Evolutionary conservation across 169 alveolate species (phyloP), one percentile per base, ranked within the genome.

Genomic region (Plasmodium coatneyi): DNA sequence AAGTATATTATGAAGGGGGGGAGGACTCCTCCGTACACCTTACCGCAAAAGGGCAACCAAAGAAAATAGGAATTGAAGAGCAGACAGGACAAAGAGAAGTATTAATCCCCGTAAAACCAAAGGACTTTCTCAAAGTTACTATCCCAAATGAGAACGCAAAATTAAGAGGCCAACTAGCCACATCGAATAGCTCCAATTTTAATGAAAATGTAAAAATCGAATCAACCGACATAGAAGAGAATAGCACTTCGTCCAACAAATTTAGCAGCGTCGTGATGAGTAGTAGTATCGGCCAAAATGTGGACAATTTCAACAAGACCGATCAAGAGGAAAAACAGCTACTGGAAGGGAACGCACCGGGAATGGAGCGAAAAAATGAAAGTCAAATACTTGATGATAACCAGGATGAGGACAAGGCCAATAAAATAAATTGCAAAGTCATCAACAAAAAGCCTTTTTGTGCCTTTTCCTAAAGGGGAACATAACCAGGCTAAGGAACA

Each of bases 351-450:
- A 49, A 25, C 2, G 28, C 60, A 43, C 86, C 56, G 30, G 93
- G 32, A 3, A 36, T 39, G 12, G 7, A 16, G 41, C 56, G 25
- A 30, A 10, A 54, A 7, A 76, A 76, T 14, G 84, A 74, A 74
- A 36, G 30, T 52, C 30, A 71, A 39, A 22, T 70, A 4, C 19
- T 36, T 54, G 49, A 74, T 19, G 79, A 86, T 30, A 86, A 46
- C 32, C 43, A 14, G 36, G 93, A 74, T 52, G 93, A 36, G 10
- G 86, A 86, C 10, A 54, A 76, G 43, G 41, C 25, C 56, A 86
- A 74, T 76, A 52, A 86, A 86, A 41, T 86, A 19, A 86, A 86
- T 56, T 86, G 93, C 19, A 86, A 86, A 86, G 76, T 86, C n/a
- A 54, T 86, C 80, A 86, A 76, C 34, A 86, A 86, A 54, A 76